phyloP scores from a whole-genome alignment of 768 basidiomycete genomes.

The Tulasnella sp. region DNA sequence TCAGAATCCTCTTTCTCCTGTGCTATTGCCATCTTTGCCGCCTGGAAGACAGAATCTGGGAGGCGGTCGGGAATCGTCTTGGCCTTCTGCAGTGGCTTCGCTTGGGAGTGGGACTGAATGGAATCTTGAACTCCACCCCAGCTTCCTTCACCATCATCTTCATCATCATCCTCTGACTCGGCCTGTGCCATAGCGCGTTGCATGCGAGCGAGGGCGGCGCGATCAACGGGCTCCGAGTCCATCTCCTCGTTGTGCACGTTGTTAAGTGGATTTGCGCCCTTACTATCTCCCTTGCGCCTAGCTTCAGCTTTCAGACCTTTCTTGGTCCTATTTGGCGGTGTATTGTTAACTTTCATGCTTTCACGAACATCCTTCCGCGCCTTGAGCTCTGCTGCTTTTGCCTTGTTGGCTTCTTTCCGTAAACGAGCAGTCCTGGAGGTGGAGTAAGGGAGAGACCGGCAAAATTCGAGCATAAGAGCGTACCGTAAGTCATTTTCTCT shows the following conservation, averaged over 20 bases:
- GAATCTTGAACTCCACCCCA: conserved; percentile 7
- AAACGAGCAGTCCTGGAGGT: background rate
- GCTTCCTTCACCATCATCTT: background rate
- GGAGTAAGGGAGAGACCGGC: background rate
- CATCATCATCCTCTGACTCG: conserved; percentile 1
- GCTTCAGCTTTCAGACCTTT: background rate
- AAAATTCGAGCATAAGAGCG: background rate
- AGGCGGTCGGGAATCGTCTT: background rate
- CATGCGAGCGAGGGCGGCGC: background rate
- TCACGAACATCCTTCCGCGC: background rate
- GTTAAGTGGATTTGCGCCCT: background rate
- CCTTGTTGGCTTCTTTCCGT: conserved; percentile 9
- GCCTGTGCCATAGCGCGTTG: background rate
- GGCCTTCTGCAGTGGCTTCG: background rate
- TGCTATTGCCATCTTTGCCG: background rate
- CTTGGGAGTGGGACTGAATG: background rate
- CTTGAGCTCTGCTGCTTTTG: background rate
- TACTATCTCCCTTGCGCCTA: background rate
- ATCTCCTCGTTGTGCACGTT: background rate
- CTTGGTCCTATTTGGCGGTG: background rate
- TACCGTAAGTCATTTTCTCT: background rate
- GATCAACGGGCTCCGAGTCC: background rate
- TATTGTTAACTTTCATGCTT: background rate
- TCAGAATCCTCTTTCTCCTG: background rate
- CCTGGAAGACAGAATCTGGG: conserved; percentile 4